Evolutionary conservation across 805 yeast species (phyloP), one percentile per base, ranked within the genome.

Genomic region (Soucietia sequanensis): DNA sequence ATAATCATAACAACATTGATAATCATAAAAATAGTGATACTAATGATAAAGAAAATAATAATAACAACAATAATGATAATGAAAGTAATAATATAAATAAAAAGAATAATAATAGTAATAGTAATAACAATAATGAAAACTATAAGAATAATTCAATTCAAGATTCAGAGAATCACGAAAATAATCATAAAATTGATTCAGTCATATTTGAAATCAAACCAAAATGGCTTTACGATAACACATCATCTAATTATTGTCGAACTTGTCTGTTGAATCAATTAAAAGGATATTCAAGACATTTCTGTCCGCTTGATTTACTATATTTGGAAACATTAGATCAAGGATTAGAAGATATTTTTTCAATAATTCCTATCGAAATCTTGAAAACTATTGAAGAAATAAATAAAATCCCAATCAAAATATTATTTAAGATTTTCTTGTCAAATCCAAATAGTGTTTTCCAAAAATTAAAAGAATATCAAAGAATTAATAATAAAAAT

Each of bases 211-310:
- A 79, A 43, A 61, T 78, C 44, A 79, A 79, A 48, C 85, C 85
- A 1, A 79, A 79, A 52, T 79, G 84, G 84, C 60, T 80, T 10
- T 50, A 60, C 21, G 74, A 66, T 42, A 70, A 76, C 24, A 62
- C 59, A 11, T 49, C 50, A 23, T 67, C 76, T 3, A 41, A 53
- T 30, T 63, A 68, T 17, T 79, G 85, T 45, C 56, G 85, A 5
- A 79, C 81, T 3, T 79, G 85, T 47, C 81, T 81, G 37, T 57
- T 76, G 26, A 63, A 67, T 37, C 59, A 54, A 21, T 40, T 55
- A 30, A 61, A 68, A 21, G 56, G 55, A 2, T 49, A 53, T 10
- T 33, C 44, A 5, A 46, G 64, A 6, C 65, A 68, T 32, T 72
- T 71, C 47, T 78, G 84, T 45, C 73, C 79, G 1, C 45, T 72